Conservation (phyloP, 83 land plant species). For the Picea abies region DNA sequence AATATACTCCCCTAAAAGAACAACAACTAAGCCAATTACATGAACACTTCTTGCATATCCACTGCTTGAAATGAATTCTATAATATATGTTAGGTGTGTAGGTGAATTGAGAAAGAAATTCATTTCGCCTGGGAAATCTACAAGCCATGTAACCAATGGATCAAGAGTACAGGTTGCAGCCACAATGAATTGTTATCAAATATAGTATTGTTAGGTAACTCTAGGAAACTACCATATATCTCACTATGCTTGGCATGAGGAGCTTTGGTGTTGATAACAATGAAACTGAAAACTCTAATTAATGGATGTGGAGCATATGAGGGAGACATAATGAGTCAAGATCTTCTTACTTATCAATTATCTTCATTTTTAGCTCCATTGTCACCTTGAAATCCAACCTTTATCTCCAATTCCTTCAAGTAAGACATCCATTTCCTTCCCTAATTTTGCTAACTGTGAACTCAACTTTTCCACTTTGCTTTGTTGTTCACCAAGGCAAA, state of each 20-base stretch:
- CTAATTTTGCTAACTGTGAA: conserved; percentile 71
- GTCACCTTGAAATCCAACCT: conserved; percentile 52
- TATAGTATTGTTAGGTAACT: conserved; percentile 12
- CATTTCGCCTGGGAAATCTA: conserved; percentile 83
- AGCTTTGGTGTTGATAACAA: conserved; percentile 72
- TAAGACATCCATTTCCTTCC: conserved; percentile 90
- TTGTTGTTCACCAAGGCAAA: conserved; percentile 97
- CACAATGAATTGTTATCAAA: conserved; percentile 34
- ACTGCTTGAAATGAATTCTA: conserved; percentile 71
- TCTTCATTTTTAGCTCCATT: conserved; percentile 37
- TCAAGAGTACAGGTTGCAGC: conserved; percentile 73
- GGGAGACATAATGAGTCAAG: not conserved
- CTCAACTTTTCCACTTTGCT: conserved; percentile 92
- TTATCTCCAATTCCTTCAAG: conserved; percentile 88
- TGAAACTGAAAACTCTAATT: conserved; percentile 66
- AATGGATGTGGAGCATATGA: conserved; percentile 69
- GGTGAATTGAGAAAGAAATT: conserved; percentile 69
- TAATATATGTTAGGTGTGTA: conserved; percentile 79
- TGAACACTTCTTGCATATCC: conserved; percentile 16
- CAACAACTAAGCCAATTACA: no score
- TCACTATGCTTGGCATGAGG: conserved; percentile 77
- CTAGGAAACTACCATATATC: conserved; percentile 70
- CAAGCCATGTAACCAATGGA: conserved; percentile 87
- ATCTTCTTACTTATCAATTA: no score
- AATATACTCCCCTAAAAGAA: no score